Percentiles rank a stretch among this genome's conserved stretches.
These are phyloP conservation scores for Nakazawaea populi DNA, from an alignment of 805 yeast species.

Conservation along the genomic window DNA sequence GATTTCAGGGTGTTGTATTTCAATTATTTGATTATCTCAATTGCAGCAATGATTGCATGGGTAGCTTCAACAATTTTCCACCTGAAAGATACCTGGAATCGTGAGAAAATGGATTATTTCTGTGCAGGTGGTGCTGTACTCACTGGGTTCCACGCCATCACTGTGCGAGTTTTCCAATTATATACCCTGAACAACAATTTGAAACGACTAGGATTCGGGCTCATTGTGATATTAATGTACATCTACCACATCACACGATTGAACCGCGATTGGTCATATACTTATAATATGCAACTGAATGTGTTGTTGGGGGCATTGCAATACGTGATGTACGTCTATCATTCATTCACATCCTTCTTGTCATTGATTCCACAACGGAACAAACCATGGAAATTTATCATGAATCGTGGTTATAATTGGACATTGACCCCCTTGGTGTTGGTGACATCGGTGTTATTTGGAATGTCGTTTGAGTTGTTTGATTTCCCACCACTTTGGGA, in stretches of 20 bases:
- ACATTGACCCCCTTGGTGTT: conserved; percentile 46
- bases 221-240: conserved; percentile 45
- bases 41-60: conserved; percentile 85
- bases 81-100: conserved; percentile 68
- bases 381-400: neutral
- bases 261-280: conserved; percentile 75
- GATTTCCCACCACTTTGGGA: conserved; percentile 75
- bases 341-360: conserved; percentile 25
- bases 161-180: conserved; percentile 53
- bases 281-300: conserved; percentile 91
- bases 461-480: conserved; percentile 86
- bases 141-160: conserved; percentile 68
- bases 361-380: conserved; percentile 7
- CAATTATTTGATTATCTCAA: conserved; percentile 42
- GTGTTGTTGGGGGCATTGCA: conserved; percentile 74
- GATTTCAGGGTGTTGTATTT: conserved; percentile 23
- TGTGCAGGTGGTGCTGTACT: conserved; percentile 89
- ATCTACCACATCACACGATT: conserved; percentile 61
- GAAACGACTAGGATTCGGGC: conserved; percentile 30
- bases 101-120: conserved; percentile 87
- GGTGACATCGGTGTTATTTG: conserved; percentile 51
- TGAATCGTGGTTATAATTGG: conserved; percentile 27
- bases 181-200: conserved; percentile 30
- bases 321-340: conserved; percentile 46
- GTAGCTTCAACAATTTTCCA: conserved; percentile 80